Evolutionary conservation across 2,329 filamentous ascomycete species (phyloP).

Genomic region (Epichloe coenophiala): DNA sequence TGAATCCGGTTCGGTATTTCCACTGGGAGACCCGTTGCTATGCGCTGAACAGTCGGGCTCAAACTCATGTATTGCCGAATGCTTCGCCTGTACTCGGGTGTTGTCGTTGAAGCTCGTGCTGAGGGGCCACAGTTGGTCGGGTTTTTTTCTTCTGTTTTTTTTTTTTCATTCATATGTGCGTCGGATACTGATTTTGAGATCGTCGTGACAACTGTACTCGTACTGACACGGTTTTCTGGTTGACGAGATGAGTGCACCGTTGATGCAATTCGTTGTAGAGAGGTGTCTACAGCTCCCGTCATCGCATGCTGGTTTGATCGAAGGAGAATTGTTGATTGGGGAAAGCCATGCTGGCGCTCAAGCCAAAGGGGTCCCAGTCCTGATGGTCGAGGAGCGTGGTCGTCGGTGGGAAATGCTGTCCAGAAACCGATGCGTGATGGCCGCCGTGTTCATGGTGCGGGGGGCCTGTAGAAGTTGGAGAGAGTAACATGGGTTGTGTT

Average conservation of each 20-base stretch:
- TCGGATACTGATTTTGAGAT: not conserved
- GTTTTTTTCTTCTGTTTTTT: not conserved
- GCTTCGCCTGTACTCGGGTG: not conserved
- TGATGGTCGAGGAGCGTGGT: conserved; percentile 61
- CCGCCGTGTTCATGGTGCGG: conserved; percentile 22
- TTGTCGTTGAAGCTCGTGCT: not conserved
- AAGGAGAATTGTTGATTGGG: conserved; percentile 72
- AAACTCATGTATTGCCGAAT: not conserved
- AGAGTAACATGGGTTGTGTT: conserved; percentile 29
- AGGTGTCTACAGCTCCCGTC: conserved; percentile 6
- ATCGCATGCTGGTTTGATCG: conserved; percentile 44
- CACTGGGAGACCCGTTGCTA: not conserved
- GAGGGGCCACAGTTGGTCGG: not conserved
- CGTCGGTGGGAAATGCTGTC: conserved; percentile 46
- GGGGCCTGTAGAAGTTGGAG: conserved; percentile 25
- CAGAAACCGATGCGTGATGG: conserved; percentile 18
- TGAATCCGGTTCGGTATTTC: not conserved
- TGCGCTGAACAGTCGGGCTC: not conserved
- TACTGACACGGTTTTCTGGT: not conserved
- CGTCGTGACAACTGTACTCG: not conserved
- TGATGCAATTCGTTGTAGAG: not conserved
- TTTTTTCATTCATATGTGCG: not conserved
- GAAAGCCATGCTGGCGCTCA: conserved; percentile 92
- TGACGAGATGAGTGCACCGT: not conserved
- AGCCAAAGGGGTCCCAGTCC: conserved; percentile 85